Percentiles rank a stretch among this genome's conserved stretches.
Conservation (phyloP, 2,329 filamentous ascomycete species). For the Xylaria sp. region DNA sequence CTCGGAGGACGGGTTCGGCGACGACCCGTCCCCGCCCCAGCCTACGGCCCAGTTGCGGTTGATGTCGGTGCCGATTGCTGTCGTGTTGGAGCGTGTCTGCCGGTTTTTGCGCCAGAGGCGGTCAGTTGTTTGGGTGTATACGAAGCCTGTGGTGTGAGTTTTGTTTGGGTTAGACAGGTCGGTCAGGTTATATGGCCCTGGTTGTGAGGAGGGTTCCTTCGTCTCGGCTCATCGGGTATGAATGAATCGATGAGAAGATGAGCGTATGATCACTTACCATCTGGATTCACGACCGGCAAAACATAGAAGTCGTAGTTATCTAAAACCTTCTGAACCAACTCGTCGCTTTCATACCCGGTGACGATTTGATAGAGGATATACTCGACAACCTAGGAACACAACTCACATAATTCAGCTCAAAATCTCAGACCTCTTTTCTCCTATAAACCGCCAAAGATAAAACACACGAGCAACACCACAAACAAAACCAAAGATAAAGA, state of each 20-base stretch:
- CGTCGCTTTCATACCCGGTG: slow-evolving; percentile 55
- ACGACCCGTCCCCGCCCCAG: slow-evolving; percentile 59
- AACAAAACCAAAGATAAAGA: background rate
- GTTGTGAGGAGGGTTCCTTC: background rate
- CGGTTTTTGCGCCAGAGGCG: slow-evolving; percentile 67
- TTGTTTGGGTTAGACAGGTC: background rate
- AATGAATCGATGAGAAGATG: background rate
- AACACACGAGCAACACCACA: slow-evolving; percentile 45
- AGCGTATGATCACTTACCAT: slow-evolving; percentile 52
- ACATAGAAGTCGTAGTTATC: slow-evolving; percentile 70
- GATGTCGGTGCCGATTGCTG: slow-evolving; percentile 62
- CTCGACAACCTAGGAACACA: slow-evolving; percentile 53
- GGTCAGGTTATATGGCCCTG: background rate
- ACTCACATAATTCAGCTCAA: background rate
- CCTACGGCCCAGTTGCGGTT: slow-evolving; percentile 65
- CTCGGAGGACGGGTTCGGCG: slow-evolving; percentile 59
- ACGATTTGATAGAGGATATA: slow-evolving; percentile 62
- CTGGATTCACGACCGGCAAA: slow-evolving; percentile 64
- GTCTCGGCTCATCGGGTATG: background rate
- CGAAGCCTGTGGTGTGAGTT: slow-evolving; percentile 54
- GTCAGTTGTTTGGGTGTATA: slow-evolving; percentile 62
- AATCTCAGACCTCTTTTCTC: background rate
- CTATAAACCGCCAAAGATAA: background rate
- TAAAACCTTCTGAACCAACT: slow-evolving; percentile 57
- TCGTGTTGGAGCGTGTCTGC: slow-evolving; percentile 53